phyloP scores from a whole-genome alignment of 2,329 filamentous ascomycete species.

The Mariannaea elegans region DNA sequence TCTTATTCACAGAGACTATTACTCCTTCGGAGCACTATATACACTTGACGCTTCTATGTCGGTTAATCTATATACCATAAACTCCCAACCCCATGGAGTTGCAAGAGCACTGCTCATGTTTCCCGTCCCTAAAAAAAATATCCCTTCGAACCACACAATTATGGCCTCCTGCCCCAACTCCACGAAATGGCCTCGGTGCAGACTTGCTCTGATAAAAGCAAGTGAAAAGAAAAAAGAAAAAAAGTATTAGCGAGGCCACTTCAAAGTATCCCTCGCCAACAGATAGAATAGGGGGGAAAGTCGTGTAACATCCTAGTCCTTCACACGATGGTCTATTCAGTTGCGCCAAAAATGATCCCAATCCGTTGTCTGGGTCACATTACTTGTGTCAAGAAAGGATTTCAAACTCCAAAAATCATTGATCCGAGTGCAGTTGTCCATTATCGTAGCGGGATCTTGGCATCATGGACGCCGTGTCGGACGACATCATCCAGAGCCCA shows the following conservation, averaged over 20 bases:
- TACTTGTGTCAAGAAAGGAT: conserved; percentile 27
- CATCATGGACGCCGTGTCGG: conserved; percentile 76
- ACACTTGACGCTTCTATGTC: conserved; percentile 26
- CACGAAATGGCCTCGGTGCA: conserved; percentile 9
- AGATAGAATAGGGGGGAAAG: conserved; percentile 28
- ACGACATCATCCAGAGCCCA: conserved; percentile 89
- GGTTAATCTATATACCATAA: conserved; percentile 33
- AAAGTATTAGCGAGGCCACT: conserved; percentile 21
- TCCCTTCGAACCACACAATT: conserved; percentile 20
- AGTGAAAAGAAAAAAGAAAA: conserved; percentile 10
- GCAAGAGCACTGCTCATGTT: conserved; percentile 34
- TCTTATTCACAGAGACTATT: conserved; percentile 31
- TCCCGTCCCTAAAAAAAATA: conserved; percentile 29
- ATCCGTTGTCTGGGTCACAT: conserved; percentile 23
- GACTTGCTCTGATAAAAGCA: background rate
- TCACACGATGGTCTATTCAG: conserved; percentile 36
- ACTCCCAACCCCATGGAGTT: conserved; percentile 20
- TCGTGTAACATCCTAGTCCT: conserved; percentile 34
- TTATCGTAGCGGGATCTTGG: conserved; percentile 76
- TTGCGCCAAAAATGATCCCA: conserved; percentile 35
- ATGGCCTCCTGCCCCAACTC: conserved; percentile 34
- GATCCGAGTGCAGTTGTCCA: conserved; percentile 25
- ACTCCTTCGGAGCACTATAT: conserved; percentile 30
- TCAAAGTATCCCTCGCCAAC: conserved; percentile 18
- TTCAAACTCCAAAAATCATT: conserved; percentile 27